Base-by-base conservation (phyloP, 805 yeast genomes). In the Candida xiaguanensis region DNA sequence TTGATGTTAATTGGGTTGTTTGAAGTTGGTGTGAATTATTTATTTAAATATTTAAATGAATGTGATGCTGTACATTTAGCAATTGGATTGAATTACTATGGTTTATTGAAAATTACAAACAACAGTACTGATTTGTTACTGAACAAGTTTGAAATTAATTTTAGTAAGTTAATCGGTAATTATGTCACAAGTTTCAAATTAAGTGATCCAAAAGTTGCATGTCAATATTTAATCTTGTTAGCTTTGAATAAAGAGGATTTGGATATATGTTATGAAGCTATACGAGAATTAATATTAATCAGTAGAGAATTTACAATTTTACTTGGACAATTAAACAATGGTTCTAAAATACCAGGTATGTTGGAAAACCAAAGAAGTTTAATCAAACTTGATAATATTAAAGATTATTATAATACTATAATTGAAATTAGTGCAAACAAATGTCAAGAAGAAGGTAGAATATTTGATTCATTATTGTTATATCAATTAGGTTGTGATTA, bases 391-490 rank as follows among this genome's bases (percentile, higher is more conserved):
- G 62, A 65, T 5, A 73, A 78, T 48, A 75, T 81, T 44, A 70
- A 72, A 15, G 77, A 75, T 42, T 91, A 77, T 53, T 67, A 85
- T 47, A 73, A 71, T 45, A 75, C 76, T 42, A 88, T 91, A 30
- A 82, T 93, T 3, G 95, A 85, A 55, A 80, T 78, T 43, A 89
- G 95, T 20, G 97, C 97, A 3, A 72, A 72, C 31, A 79, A 78
- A 49, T 95, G 96, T 12, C 93, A 86, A 52, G 93, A 87, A 49
- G 98, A 90, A 52, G 97, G 97, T 6, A 75, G 95, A 53, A 72
- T 79, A 11, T 78, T 82, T 45, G 98, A 93, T 55, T 86, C 96
- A 14, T 74, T 93, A 44, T 68, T 86, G 41, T 72, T 93, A 39
- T 91, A 86, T 57, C 96, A 90, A 61, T 74, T 91, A 47, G 79